phyloP scores from a whole-genome alignment of 805 yeast species.

The Ogataea degrootiae region DNA sequence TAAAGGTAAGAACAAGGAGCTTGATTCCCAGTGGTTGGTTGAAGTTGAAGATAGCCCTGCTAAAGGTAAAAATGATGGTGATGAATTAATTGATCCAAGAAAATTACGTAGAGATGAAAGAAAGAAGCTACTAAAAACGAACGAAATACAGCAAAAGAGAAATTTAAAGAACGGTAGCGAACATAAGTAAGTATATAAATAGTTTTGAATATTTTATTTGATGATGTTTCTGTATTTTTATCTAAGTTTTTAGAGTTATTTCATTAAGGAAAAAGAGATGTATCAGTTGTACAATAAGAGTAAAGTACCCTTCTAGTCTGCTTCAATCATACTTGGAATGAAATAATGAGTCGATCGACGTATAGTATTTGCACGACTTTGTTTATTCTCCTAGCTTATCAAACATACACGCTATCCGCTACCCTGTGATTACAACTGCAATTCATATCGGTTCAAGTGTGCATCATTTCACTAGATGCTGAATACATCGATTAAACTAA shows the following conservation, averaged over 20 bases:
- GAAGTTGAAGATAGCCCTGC: constrained; percentile 75
- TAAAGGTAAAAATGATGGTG: constrained; percentile 36
- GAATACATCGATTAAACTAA: no score
- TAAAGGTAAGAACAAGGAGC: constrained; percentile 82
- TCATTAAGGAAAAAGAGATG: neutral
- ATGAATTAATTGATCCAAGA: constrained; percentile 84
- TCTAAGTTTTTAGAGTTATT: neutral
- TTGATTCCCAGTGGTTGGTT: constrained; percentile 92
- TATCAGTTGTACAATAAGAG: no score
- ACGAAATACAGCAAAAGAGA: constrained; percentile 77
- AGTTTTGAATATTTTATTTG: neutral
- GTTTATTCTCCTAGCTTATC: no score
- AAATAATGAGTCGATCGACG: constrained; percentile 1
- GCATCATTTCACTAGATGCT: no score
- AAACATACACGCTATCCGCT: no score
- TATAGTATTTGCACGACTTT: no score
- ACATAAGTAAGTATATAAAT: constrained; percentile 1
- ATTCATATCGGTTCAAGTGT: no score
- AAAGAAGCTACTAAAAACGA: constrained; percentile 79
- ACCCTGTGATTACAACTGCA: no score
- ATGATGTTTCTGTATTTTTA: neutral
- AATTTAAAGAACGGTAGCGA: constrained; percentile 45
- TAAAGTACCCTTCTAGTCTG: no score
- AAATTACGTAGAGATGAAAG: constrained; percentile 75
- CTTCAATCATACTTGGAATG: neutral